Evolutionary conservation across 768 basidiomycete species (phyloP).

Genomic region (Panaeolus papilionaceus): DNA sequence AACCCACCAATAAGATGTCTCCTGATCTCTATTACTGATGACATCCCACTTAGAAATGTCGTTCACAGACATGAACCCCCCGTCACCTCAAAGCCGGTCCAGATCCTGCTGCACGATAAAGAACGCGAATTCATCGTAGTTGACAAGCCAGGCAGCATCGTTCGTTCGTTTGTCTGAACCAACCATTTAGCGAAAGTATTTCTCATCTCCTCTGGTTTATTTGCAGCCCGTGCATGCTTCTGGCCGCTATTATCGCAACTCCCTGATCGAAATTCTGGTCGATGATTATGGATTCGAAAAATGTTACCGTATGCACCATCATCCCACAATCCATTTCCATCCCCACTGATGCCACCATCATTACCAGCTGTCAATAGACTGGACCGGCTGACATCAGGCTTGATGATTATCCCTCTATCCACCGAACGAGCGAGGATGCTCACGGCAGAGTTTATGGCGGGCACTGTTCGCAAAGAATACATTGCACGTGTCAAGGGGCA

Average conservation of each 20-base stretch:
- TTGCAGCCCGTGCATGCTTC: conserved; percentile 88
- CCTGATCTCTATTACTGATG: conserved; percentile 21
- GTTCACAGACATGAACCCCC: conserved; percentile 98
- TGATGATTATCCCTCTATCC: conserved; percentile 91
- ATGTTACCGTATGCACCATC: conserved; percentile 73
- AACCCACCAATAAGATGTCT: neutral
- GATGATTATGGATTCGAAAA: conserved; percentile 83
- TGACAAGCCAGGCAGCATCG: conserved; percentile 96
- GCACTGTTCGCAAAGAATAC: conserved; percentile 90
- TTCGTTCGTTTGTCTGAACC: conserved; percentile 51
- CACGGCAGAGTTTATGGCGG: conserved; percentile 81
- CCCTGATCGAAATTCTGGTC: conserved; percentile 85
- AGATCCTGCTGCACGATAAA: conserved; percentile 77
- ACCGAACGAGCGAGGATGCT: conserved; percentile 70
- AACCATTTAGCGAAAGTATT: neutral
- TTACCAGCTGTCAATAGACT: conserved; percentile 87
- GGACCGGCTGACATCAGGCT: conserved; percentile 92
- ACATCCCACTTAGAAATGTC: conserved; percentile 66
- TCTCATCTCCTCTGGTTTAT: conserved; percentile 22
- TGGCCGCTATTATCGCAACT: conserved; percentile 90
- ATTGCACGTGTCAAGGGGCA: conserved; percentile 85
- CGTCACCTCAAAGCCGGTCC: conserved; percentile 82
- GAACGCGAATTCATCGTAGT: conserved; percentile 89
- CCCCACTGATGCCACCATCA: conserved; percentile 18
- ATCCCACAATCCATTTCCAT: conserved; percentile 15